Evolutionary conservation across 768 basidiomycete genomes (phyloP), one percentile per base, ranked within the genome.

Genomic region (Artomyces pyxidatus): DNA sequence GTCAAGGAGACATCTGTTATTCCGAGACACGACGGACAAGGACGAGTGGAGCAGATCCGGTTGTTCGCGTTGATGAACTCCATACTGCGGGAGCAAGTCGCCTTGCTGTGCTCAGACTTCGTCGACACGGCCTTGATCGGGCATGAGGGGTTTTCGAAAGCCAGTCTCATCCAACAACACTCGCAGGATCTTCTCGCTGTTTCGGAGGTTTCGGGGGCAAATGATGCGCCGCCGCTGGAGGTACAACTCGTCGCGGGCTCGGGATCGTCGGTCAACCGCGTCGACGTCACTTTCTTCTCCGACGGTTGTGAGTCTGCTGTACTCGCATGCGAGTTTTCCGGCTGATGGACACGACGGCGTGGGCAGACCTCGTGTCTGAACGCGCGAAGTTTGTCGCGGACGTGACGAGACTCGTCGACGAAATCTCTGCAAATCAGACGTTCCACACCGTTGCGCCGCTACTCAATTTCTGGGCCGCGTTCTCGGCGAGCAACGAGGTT

Each of bases 391-490:
- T 89, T 57, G 50, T 88, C 37, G 61, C 70, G 30, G 87, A 89
- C 55, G 83, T 85, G 3, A 62, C 63, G 44, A 73, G 81, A 25
- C 76, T 89, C 9, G 87, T 83, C 0, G 60, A 73, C 39, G 87
- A 86, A 59, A 70, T 89, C 28, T 80, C 86, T 2, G 65, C 72
- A 25, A 87, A 87, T 58, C 81, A 85, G 54, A 88, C 87, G 0
- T 88, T 88, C 62, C 73, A 81, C 52, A 81, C 84, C 0, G 85
- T 90, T 17, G 77, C 76, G 56, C 85, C 85, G 3, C 66, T 88
- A 40, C 65, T 89, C 54, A 89, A 88, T 59, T 86, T 88, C 55
- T 90, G 85, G 84, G 86, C 82, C 5, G 83, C 83, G 0, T 88
- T 86, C 55, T 70, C 82, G 17, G 80, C 87, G 0, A 88, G 87